Evolutionary conservation across 2,329 filamentous ascomycete genomes (phyloP), one percentile per base, ranked within the genome.

Genomic region (Xylaria sp.): DNA sequence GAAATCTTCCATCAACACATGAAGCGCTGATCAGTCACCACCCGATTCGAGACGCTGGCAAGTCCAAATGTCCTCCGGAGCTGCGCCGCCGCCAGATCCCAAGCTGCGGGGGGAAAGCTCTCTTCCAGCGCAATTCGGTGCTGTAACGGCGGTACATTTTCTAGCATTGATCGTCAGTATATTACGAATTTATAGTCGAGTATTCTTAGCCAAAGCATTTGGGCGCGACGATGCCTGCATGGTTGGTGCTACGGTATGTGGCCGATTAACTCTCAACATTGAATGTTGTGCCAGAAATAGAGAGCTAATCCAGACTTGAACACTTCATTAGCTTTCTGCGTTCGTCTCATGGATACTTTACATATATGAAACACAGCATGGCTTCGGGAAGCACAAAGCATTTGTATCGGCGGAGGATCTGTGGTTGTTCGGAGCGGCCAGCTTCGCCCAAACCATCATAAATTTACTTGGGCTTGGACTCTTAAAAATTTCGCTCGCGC

Each of bases 371-470:
- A 78, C 79, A 1, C 73, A 81, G 4, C 77, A 84, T 66, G 86
- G 85, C 2, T 75, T 87, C 8, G 86, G 86, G 9, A 81, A 78
- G 58, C 85, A 86, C 70, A 75, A 78, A 10, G 68, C 77, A 3
- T 81, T 81, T 2, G 77, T 86, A 44, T 69, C 77, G 2, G 63
- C 66, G 0, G 34, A 73, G 0, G 80, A 82, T 54, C 77, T 80
- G 15, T 72, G 74, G 18, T 73, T 75, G 1, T 82, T 84, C 61
- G 71, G 77, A 1, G 82, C 84, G 52, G 81, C 82, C 50, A 78
- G 80, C 32, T 86, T 82, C 71, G 80, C 82, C 57, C 83, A 87
- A 68, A 81, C 82, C 8, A 76, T 88, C 57, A 76, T 85, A 52
- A 79, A 84, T 25, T 82, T 85, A 73, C 66, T 73, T 12, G 74